These are phyloP conservation scores for Moesziomyces parantarcticus DNA, from an alignment of 1,284 basidiomycete species.

Conservation along the genomic window DNA sequence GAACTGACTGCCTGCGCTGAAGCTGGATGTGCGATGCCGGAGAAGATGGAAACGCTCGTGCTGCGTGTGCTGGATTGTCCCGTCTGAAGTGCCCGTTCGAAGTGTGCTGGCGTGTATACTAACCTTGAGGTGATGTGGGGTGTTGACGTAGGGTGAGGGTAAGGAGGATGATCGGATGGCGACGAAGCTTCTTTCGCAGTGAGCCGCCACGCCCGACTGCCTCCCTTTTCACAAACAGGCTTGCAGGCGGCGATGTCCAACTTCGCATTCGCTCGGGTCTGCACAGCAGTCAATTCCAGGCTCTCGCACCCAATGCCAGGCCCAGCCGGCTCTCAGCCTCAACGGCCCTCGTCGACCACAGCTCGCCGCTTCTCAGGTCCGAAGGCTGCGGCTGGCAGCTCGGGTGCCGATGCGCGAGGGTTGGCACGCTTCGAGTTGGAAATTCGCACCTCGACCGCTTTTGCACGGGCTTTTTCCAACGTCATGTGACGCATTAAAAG, in stretches of 20 bases:
- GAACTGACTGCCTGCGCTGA: background rate
- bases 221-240: conserved; percentile 1
- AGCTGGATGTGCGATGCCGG: background rate
- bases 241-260: conserved; percentile 11
- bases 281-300: background rate
- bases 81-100: conserved; percentile 6
- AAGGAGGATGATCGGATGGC: conserved; percentile 39
- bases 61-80: conserved; percentile 13
- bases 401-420: too few relatives aligned
- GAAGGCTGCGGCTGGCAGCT: too few relatives aligned
- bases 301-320: background rate
- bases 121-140: conserved; percentile 51
- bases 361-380: too few relatives aligned
- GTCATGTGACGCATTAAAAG: background rate
- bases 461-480: background rate
- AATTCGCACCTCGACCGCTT: background rate
- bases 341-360: too few relatives aligned
- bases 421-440: background rate
- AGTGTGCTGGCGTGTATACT: conserved; percentile 27
- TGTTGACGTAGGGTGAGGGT: conserved; percentile 50
- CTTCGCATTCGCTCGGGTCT: background rate
- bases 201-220: conserved; percentile 2
- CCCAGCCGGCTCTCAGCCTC: too few relatives aligned
- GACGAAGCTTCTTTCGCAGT: conserved; percentile 42
- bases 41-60: conserved; percentile 11